These are phyloP conservation scores for Alloascoidea hylecoeti DNA, from an alignment of 805 yeast species.

Conservation along the genomic window DNA sequence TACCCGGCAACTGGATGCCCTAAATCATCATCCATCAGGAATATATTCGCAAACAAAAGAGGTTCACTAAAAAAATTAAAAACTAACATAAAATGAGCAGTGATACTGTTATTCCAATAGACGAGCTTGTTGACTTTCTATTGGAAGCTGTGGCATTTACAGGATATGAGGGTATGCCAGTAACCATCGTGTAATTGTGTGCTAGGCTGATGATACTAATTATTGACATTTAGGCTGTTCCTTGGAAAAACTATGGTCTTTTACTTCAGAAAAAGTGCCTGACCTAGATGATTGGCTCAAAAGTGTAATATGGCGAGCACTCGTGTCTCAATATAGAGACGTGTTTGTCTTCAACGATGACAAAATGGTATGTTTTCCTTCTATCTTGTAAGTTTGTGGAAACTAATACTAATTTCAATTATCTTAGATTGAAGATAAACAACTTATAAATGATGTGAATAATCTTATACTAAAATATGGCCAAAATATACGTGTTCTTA, in stretches of 20 bases:
- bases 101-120: conserved; percentile 9
- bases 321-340: conserved; percentile 8
- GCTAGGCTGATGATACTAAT: neutral
- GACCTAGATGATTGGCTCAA: conserved; percentile 11
- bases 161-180: conserved; percentile 15
- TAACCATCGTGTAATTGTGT: neutral
- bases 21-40: no score
- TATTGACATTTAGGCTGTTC: conserved; percentile 11
- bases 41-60: no score
- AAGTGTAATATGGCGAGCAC: conserved; percentile 14
- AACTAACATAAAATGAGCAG: neutral
- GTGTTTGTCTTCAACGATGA: conserved; percentile 8
- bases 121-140: conserved; percentile 14
- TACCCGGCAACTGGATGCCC: no score
- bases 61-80: no score
- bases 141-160: conserved; percentile 15
- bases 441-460: conserved; percentile 4
- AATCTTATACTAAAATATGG: neutral
- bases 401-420: conserved; percentile 7
- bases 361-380: conserved; percentile 4
- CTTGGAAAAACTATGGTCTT: conserved; percentile 13
- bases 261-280: conserved; percentile 8
- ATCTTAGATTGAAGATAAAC: conserved; percentile 3
- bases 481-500: conserved; percentile 10
- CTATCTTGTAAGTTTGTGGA: conserved; percentile 4